phyloP scores from a whole-genome alignment of 2,329 filamentous ascomycete species.

The Didymosphaeria variabile region DNA sequence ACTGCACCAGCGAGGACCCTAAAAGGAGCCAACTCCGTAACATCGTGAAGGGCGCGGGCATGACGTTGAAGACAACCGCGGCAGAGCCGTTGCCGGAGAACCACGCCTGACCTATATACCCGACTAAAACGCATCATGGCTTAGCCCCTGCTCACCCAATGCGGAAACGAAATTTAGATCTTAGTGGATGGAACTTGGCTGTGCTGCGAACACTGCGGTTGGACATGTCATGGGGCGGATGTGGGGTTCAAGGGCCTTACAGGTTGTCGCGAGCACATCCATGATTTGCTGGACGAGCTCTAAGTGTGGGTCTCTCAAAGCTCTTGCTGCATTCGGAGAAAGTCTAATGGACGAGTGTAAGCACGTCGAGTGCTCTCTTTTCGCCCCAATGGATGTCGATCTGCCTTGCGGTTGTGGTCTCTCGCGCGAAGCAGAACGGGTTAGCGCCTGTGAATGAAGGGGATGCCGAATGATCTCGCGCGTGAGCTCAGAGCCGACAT shows the following conservation, averaged over 20 bases:
- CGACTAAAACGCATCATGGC: slow-evolving; percentile 26
- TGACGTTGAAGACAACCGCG: slow-evolving; percentile 24
- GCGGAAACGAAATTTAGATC: slow-evolving; percentile 13
- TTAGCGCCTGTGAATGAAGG: neutral
- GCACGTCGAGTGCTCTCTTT: slow-evolving; percentile 11
- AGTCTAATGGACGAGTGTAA: neutral
- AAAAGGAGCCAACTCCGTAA: slow-evolving; percentile 34
- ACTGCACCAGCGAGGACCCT: slow-evolving; percentile 30
- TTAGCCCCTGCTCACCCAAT: slow-evolving; percentile 37
- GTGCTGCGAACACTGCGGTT: neutral
- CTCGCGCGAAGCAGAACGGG: neutral
- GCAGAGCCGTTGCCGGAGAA: slow-evolving; percentile 31
- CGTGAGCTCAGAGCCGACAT: slow-evolving; percentile 5
- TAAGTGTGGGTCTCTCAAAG: neutral
- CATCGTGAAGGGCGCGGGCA: slow-evolving; percentile 35
- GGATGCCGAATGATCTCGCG: slow-evolving; percentile 2
- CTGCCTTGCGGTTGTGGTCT: slow-evolving; percentile 5
- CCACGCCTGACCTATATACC: slow-evolving; percentile 45
- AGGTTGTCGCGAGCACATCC: slow-evolving; percentile 42
- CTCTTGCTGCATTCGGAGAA: slow-evolving; percentile 24
- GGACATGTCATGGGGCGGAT: slow-evolving; percentile 22
- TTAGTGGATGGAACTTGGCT: neutral
- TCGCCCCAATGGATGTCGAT: slow-evolving; percentile 3
- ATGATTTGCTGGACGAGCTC: slow-evolving; percentile 27
- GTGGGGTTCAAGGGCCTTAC: slow-evolving; percentile 32